phyloP scores from a whole-genome alignment of 176 grass and related monocot genomes.

The Carex parvula region DNA sequence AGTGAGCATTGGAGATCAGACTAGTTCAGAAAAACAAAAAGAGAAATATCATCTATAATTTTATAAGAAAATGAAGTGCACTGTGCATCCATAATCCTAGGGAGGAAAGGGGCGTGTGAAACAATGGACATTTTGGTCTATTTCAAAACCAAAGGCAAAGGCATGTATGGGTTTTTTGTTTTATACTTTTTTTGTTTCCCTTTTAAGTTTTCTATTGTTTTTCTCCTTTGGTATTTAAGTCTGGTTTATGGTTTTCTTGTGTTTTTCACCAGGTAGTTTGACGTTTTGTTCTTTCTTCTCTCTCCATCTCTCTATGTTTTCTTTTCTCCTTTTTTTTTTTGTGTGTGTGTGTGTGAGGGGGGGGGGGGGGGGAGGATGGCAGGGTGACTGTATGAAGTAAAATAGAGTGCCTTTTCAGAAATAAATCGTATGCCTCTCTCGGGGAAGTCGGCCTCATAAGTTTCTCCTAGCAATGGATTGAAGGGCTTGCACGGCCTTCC shows the following conservation, averaged over 20 bases:
- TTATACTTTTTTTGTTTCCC: background rate
- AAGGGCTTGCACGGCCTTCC: slow-evolving; percentile 91
- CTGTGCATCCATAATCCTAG: background rate
- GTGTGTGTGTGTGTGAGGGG: too few relatives aligned
- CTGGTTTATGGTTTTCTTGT: background rate
- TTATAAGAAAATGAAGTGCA: background rate
- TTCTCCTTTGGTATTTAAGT: background rate
- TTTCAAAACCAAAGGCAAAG: background rate
- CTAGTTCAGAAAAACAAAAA: background rate
- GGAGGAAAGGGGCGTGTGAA: background rate
- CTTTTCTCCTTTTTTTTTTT: background rate
- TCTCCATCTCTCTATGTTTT: background rate
- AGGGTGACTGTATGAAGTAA: slow-evolving; percentile 15
- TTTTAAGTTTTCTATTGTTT: background rate
- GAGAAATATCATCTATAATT: background rate
- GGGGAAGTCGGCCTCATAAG: slow-evolving; percentile 84
- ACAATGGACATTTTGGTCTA: slow-evolving; percentile 2
- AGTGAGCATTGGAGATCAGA: slow-evolving; percentile 1
- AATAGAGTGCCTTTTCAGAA: slow-evolving; percentile 78
- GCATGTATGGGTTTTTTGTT: background rate
- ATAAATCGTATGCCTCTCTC: slow-evolving; percentile 83
- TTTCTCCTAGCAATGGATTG: slow-evolving; percentile 94
- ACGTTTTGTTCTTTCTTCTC: background rate
- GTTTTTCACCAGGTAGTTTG: background rate
- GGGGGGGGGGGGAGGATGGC: background rate